Base-by-base conservation (phyloP, 257 asterid genomes). In the Solanum appendiculatum region DNA sequence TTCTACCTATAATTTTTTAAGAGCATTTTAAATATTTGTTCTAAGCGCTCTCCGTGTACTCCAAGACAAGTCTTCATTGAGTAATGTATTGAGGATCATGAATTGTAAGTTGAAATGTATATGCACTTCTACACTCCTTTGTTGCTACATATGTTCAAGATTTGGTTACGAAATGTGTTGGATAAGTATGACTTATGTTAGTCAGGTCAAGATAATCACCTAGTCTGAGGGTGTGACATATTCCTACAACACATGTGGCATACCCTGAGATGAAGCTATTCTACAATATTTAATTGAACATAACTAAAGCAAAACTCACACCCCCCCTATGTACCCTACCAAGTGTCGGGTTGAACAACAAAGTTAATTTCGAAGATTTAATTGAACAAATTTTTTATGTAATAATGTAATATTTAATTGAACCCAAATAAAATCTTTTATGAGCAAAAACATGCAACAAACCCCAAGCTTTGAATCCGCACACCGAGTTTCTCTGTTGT, bases 401-500 rank as follows among this genome's bases (percentile, higher is more conserved):
- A 51, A 51, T 51, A 51, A 51, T 51, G 73, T 66, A 66, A 66
- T 66, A 27, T 27, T 27, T 66, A 27, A 66, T 16, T 14, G 1
- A 86, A 74, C 86, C 4, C 21, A 29, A 5, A 78, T 40, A 75
- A 80, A 21, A 44, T 37, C n/a, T 39, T 73, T 12, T 33, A 39
- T 27, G 34, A 73, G 82, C 68, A 11, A 48, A 70, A 84, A 78
- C 44, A 73, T 25, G 68, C 25, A 20, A 89, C 97, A 82, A 94
- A 97, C 99, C 98, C 90, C 86, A 97, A 86, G 91, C 90, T 87
- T 88, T 93, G 97, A 90, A 97, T 89, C 86, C 96, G 98, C 88
- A 97, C 92, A 85, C 94, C 86, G 87, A 97, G 97, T 90, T 87
- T 92, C 92, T 95, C 97, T 86, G 87, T 86, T 89, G 92, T 87